Evolutionary conservation across 176 grass and related monocot species (phyloP).

Genomic region (Triticum monococcum): DNA sequence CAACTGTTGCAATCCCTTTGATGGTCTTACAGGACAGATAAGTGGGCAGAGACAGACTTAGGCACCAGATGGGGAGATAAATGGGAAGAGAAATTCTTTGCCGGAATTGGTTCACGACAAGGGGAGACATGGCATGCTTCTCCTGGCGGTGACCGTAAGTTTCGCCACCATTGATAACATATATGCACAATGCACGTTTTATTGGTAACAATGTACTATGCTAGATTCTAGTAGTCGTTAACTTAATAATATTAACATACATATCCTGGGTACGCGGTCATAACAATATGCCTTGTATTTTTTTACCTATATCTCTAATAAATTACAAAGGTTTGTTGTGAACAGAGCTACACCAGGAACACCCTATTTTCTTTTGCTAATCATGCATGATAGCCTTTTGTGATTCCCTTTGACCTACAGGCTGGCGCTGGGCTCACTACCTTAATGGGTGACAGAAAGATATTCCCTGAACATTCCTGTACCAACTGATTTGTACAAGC

Average conservation of each 20-base stretch:
- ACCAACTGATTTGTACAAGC: background rate
- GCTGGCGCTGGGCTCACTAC: too few species aligned
- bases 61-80: constrained; percentile 98
- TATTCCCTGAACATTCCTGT: background rate
- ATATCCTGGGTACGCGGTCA: background rate
- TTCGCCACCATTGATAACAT: constrained; percentile 10
- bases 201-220: background rate
- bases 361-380: background rate
- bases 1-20: constrained; percentile 44
- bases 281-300: background rate
- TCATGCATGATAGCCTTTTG: background rate
- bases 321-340: constrained; percentile 6
- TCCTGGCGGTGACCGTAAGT: constrained; percentile 71
- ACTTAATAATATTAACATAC: background rate
- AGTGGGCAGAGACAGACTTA: constrained; percentile 95
- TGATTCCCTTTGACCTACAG: background rate
- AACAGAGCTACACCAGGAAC: background rate
- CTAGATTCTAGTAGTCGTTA: constrained; percentile 6
- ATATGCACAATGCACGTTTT: background rate
- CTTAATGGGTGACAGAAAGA: background rate
- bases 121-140: constrained; percentile 99
- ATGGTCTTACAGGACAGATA: constrained; percentile 89
- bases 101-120: constrained; percentile 95
- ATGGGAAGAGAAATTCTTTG: constrained; percentile 97
- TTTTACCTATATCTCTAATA: background rate